Base-by-base conservation (phyloP, 495 filamentous ascomycete species). In the Thozetella sp. region DNA sequence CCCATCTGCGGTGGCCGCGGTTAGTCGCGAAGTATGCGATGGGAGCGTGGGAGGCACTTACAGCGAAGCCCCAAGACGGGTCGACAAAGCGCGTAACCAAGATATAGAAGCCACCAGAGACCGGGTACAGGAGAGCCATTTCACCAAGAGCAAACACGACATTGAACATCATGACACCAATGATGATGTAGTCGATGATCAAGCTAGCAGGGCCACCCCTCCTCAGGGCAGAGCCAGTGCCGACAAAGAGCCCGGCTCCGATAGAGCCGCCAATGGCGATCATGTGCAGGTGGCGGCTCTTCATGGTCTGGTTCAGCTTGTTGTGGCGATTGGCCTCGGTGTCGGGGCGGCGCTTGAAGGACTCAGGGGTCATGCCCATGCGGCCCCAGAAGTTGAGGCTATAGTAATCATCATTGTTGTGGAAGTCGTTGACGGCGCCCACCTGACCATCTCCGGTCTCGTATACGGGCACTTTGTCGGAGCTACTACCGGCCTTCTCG, bases 51-150 rank as follows among this genome's bases (percentile, higher is more conserved):
- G n/a, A n/a, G n/a, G n/a, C n/a, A n/a, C n/a, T n/a, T n/a, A n/a
- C n/a, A 61, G 92, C 90, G 69, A 96, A 96, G 52, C 92, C 92
- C 81, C 92, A 85, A 56, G 88, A 87, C 12, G 88, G 86, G 62
- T 91, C 87, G 61, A 92, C 86, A 64, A 93, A 89, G 59, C 90
- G 86, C 57, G 87, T 79, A 48, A 90, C 88, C 61, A 91, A 92
- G 26, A 89, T 79, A 27, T 83, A 82, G 73, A 84, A 77, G 61
- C 79, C 74, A 70, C 81, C 81, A 60, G 77, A 78, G 70, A 90
- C 78, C 15, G 90, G 90, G 63, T 84, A 92, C 79, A 91, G 81
- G 61, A 90, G 83, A 40, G 89, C 86, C 56, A 92, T 75, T 75
- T 92, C 89, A 67, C 88, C 89, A 43, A 93, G 80, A 56, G 90